Base-by-base conservation (phyloP, 2,329 filamentous ascomycete genomes). In the Fusarium caatingaense region DNA sequence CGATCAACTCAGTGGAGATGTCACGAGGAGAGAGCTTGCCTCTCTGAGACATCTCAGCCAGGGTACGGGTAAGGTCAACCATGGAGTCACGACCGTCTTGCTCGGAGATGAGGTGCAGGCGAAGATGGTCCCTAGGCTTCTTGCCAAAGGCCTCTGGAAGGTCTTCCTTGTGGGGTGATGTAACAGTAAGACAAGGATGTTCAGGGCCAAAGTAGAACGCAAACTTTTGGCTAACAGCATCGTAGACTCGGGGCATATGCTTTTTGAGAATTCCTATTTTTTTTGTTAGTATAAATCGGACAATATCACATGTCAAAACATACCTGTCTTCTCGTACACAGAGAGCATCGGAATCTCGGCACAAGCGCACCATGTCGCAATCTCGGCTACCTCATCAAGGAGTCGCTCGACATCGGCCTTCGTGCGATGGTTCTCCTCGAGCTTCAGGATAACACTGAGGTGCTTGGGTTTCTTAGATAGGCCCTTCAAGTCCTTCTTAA, bases 21-120 rank as follows among this genome's bases (percentile, higher is more conserved):
- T 99, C 94, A 32, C 89, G 85, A 1, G 93, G 87, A 3, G 88
- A 88, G 16, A 99, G 86, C 80, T 97, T 98, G 62, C 90, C 90
- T 72, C 91, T 90, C 80, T 98, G 96, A 9, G 93, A 92, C 96
- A 99, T 98, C 77, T 97, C 93, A 8, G 95, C 89, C 23, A 99
- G 85, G 2, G 97, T 98, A 77, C 94, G 93, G 44, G 96, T 99
- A 47, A 99, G 87, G 79, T 99, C 96, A 42, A 99, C 94, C 68
- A 99, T 88, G 6, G 95, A 98, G 76, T 97, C 93, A 57, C 95
- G 89, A 50, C 96, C 95, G 74, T 99, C 96, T 59, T 95, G 92
- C 40, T 90, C 89, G 16, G 93, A 97, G 53, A 99, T 88, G 41
- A 99, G 88, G 60, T 97, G 88, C 20, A 98, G 79, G 27, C 84